Conservation (phyloP, 805 yeast genomes). For the Debaryomyces castellii region DNA sequence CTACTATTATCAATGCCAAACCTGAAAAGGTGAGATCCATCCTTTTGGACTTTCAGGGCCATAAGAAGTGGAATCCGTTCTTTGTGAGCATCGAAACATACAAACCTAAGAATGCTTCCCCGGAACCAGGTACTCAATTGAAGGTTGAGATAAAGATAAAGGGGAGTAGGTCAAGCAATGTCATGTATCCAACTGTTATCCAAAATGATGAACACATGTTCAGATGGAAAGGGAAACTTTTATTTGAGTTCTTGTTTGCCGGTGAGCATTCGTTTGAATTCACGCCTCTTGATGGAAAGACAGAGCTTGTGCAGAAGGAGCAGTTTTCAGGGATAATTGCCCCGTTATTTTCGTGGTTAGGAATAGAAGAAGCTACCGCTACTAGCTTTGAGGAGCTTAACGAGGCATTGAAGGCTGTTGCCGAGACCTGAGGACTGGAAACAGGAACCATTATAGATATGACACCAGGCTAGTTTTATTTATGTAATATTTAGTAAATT, state of each 20-base stretch:
- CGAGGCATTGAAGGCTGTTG: conserved; percentile 11
- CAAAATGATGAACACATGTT: conserved; percentile 3
- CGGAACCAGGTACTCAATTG: conserved; percentile 7
- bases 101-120: not conserved
- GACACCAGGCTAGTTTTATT: no score
- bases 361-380: conserved; percentile 8
- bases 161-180: conserved; percentile 1
- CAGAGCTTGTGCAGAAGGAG: conserved; percentile 11
- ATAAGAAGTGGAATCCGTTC: conserved; percentile 14
- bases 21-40: conserved; percentile 6
- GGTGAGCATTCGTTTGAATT: conserved; percentile 12
- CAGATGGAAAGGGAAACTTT: conserved; percentile 12
- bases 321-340: conserved; percentile 11
- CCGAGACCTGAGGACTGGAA: conserved; percentile 2
- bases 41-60: conserved; percentile 9
- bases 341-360: conserved; percentile 4
- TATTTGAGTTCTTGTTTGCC: conserved; percentile 8
- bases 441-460: not conserved
- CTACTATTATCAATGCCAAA: conserved; percentile 10
- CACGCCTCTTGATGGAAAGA: not conserved
- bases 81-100: conserved; percentile 5
- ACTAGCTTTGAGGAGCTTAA: conserved; percentile 8
- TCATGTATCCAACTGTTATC: conserved; percentile 7
- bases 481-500: no score
- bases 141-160: conserved; percentile 9